Evolutionary conservation across 257 asterid genomes (phyloP).

Genomic region (Oldenlandia corymbosa): DNA sequence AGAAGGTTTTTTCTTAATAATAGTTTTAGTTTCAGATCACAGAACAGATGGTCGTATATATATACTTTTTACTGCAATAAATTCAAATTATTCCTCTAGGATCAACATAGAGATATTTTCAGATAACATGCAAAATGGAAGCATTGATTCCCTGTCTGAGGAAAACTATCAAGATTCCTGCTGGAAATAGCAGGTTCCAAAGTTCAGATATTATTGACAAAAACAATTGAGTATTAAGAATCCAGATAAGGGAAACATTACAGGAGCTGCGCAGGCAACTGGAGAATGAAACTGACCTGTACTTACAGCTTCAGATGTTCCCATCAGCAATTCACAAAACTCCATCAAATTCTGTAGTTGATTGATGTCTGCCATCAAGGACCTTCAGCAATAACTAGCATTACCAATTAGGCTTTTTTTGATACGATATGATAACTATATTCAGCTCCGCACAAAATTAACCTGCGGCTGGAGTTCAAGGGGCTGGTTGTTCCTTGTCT

Average conservation of each 20-base stretch:
- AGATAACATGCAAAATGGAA: not conserved
- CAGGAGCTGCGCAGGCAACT: not conserved
- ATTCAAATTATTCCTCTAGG: not conserved
- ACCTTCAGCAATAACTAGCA: slow-evolving; percentile 21
- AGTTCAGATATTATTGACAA: not conserved
- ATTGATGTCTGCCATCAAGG: slow-evolving; percentile 28
- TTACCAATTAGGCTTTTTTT: slow-evolving; percentile 6
- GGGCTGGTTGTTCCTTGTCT: slow-evolving; percentile 22
- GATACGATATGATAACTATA: not conserved
- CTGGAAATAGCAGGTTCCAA: not conserved
- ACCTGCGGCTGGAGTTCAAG: slow-evolving; percentile 30
- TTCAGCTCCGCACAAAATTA: slow-evolving; percentile 4
- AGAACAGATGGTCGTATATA: not conserved
- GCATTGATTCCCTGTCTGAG: not conserved
- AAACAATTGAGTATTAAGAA: not conserved
- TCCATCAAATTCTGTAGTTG: slow-evolving; percentile 27
- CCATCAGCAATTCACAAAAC: slow-evolving; percentile 26
- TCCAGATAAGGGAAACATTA: not conserved
- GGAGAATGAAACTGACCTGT: slow-evolving; percentile 21
- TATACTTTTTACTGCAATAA: not conserved
- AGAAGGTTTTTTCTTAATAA: not conserved
- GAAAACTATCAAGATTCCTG: not conserved
- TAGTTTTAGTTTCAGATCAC: not conserved
- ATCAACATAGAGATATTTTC: not conserved
- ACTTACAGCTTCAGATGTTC: slow-evolving; percentile 23